Percentiles rank a stretch among this genome's conserved stretches.
Evolutionary conservation across 169 alveolate species (phyloP).

Genomic region (Condylostoma magnum): DNA sequence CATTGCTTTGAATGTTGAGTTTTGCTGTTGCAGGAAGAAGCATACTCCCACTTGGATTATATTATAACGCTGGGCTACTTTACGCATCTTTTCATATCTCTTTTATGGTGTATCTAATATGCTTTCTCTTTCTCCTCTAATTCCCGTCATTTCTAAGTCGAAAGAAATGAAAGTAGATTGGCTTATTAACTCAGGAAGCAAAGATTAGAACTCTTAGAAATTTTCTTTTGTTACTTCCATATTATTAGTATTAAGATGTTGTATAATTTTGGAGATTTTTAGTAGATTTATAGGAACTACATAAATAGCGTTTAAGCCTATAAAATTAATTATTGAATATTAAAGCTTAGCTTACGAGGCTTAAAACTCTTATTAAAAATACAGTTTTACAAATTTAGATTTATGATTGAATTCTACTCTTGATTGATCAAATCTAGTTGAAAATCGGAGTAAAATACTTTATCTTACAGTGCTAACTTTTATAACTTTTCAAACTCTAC

Average conservation of each 20-base stretch:
- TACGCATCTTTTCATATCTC: constrained; percentile 1
- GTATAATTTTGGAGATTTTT: background rate
- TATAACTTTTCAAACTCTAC: too few species aligned
- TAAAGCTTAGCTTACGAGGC: too few species aligned
- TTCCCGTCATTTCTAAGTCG: constrained; percentile 29
- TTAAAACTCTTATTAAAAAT: too few species aligned
- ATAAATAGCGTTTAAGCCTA: too few species aligned
- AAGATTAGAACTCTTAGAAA: background rate
- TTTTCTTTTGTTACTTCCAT: background rate
- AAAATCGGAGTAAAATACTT: too few species aligned
- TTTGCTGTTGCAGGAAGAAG: background rate
- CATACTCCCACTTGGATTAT: constrained; percentile 28
- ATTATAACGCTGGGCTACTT: constrained; percentile 8
- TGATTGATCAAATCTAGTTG: too few species aligned
- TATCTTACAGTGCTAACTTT: too few species aligned
- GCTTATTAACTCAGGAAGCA: background rate
- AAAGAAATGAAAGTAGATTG: background rate
- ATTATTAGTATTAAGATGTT: background rate
- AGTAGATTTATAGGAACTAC: background rate
- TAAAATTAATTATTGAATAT: too few species aligned
- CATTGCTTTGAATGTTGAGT: background rate
- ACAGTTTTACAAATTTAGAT: too few species aligned
- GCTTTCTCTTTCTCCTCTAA: constrained; percentile 13
- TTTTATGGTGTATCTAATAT: background rate
- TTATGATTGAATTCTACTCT: too few species aligned